Base-by-base conservation (phyloP, 345 rosid species). In the Rubroshorea leprosula region DNA sequence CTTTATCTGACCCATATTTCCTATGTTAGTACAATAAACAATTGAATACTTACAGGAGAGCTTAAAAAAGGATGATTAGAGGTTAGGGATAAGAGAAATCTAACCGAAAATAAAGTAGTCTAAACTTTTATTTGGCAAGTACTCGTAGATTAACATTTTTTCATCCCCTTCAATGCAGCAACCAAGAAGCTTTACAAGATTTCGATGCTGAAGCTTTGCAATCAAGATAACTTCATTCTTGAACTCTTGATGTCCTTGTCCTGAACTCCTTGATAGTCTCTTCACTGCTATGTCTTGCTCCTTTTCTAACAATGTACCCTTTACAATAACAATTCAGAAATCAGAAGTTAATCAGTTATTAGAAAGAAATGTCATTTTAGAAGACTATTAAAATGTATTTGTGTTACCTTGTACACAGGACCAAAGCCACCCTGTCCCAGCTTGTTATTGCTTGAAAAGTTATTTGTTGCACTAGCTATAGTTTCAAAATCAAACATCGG, bases 401-500 rank as follows among this genome's bases (percentile, higher is more conserved):
- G n/a, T n/a, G n/a, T n/a, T n/a, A 69, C 73, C 43, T 63, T 63
- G 51, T 47, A 66, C 0, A 81, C 80, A 0, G 63, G 69, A 16
- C 86, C 80, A 39, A 68, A 75, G 2, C 80, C 80, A 12, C 85
- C 85, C 59, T 80, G 65, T 43, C 74, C 70, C 12, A 77, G 64
- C 61, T 72, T 75, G 5, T 75, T 71, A 51, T 27, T 15, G 5
- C 14, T 2, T 12, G 78, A 77, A 52, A 80, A 80, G 54, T 69
- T 47, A 14, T 58, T 19, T 6, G 73, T 66, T 27, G 80, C 82
- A 10, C 49, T 47, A 13, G 48, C 49, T 15, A 68, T 25, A n/a
- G n/a, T n/a, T n/a, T n/a, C n/a, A n/a, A n/a, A n/a, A n/a, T n/a
- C n/a, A n/a, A n/a, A n/a, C n/a, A n/a, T n/a, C n/a, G n/a, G n/a